phyloP scores from a whole-genome alignment of 2,329 filamentous ascomycete species.

The Claviceps digitariae region DNA sequence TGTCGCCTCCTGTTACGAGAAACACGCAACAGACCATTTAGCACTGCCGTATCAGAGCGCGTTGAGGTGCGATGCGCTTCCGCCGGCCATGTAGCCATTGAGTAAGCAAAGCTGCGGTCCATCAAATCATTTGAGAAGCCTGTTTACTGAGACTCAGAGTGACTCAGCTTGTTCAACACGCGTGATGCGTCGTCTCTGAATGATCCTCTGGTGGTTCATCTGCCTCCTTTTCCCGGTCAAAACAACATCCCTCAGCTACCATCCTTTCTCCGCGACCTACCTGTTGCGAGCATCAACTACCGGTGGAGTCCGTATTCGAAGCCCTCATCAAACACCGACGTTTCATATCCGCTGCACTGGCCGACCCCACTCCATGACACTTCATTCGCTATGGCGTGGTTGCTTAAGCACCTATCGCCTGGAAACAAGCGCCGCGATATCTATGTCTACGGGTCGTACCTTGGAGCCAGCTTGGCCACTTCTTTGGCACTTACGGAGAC shows the following conservation, averaged over 20 bases:
- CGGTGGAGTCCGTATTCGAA: conserved; percentile 31
- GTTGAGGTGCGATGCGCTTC: conserved; percentile 34
- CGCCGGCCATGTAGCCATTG: conserved; percentile 34
- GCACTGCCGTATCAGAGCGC: conserved; percentile 18
- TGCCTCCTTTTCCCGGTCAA: conserved; percentile 33
- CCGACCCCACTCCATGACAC: conserved; percentile 45
- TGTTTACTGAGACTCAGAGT: neutral
- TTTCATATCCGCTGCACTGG: conserved; percentile 27
- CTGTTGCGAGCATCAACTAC: conserved; percentile 45
- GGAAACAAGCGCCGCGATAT: conserved; percentile 21
- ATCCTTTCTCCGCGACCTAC: conserved; percentile 26
- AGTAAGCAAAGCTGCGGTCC: conserved; percentile 24
- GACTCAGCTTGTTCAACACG: conserved; percentile 30
- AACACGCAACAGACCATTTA: conserved; percentile 3
- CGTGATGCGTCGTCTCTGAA: conserved; percentile 16
- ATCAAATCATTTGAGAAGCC: neutral
- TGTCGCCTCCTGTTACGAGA: neutral
- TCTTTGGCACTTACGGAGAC: conserved; percentile 45
- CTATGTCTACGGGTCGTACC: conserved; percentile 40
- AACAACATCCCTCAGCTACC: conserved; percentile 21
- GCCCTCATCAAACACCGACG: conserved; percentile 5
- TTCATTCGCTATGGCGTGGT: conserved; percentile 39
- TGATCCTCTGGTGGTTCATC: conserved; percentile 37
- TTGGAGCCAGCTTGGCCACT: conserved; percentile 43
- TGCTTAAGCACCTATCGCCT: conserved; percentile 30